These are phyloP conservation scores for Geotrichum fermentans DNA, from an alignment of 1,139 yeast species.

Conservation along the genomic window DNA sequence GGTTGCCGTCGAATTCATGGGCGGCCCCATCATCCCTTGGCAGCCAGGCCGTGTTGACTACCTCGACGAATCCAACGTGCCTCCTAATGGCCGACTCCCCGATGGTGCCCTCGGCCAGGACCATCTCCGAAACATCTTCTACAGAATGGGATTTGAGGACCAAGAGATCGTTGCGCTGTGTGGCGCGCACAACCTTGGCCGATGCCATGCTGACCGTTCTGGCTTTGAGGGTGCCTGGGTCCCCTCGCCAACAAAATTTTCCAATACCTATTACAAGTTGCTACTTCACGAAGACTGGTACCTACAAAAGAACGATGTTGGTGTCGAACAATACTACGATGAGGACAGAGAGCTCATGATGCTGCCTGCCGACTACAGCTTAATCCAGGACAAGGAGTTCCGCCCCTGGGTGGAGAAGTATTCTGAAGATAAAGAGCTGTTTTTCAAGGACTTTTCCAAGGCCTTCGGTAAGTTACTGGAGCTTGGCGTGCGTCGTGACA, in stretches of 20 bases:
- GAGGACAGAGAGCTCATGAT: constrained; percentile 57
- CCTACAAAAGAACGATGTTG: constrained; percentile 47
- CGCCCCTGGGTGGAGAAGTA: constrained; percentile 49
- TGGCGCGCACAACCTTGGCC: constrained; percentile 64
- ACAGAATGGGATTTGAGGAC: constrained; percentile 59
- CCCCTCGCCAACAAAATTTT: constrained; percentile 71
- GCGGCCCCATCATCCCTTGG: constrained; percentile 58
- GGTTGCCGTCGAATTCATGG: constrained; percentile 56
- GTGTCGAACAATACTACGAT: constrained; percentile 75
- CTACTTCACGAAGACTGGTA: constrained; percentile 74
- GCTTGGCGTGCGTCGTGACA: constrained; percentile 47
- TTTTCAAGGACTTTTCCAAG: constrained; percentile 49
- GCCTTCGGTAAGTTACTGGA: constrained; percentile 56
- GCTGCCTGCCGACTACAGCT: constrained; percentile 60
- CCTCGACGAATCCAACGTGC: constrained; percentile 47
- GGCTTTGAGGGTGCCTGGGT: constrained; percentile 94
- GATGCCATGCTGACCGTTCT: constrained; percentile 51
- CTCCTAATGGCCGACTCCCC: constrained; percentile 61
- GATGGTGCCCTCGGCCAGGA: constrained; percentile 50
- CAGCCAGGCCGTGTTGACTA: constrained; percentile 60
- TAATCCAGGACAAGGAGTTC: constrained; percentile 48
- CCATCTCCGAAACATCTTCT: constrained; percentile 53
- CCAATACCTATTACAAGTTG: constrained; percentile 71
- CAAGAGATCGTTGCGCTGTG: constrained; percentile 58
- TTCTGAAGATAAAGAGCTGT: constrained; percentile 50